phyloP scores from a whole-genome alignment of 306 rosid genomes.

The Mucuna pruriens region DNA sequence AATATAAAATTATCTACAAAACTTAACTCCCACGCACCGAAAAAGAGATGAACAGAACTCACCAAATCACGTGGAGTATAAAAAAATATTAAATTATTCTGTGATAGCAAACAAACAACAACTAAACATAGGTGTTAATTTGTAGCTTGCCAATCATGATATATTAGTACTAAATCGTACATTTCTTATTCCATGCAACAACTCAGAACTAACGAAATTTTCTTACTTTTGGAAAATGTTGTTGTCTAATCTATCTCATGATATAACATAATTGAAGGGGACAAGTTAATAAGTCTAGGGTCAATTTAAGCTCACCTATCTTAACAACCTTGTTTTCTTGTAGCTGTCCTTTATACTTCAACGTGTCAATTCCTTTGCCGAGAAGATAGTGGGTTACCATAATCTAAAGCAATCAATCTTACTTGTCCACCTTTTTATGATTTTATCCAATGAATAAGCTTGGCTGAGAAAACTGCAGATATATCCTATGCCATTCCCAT shows the following conservation, averaged over 20 bases:
- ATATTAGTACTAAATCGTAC: neutral
- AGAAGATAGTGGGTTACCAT: conserved; percentile 12
- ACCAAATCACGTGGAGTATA: neutral
- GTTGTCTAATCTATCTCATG: neutral
- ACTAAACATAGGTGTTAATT: conserved; percentile 1
- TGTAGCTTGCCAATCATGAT: neutral
- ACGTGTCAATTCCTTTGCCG: neutral
- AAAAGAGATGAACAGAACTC: neutral
- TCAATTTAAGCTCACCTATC: conserved; percentile 36
- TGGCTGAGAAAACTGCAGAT: neutral
- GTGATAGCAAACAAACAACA: neutral
- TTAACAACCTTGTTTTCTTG: conserved; percentile 42
- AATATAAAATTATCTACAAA: neutral
- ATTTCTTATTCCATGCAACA: neutral
- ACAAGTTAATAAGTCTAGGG: neutral
- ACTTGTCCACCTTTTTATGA: neutral
- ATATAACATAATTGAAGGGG: conserved; percentile 21
- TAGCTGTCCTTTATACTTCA: conserved; percentile 16
- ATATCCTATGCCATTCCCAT: neutral
- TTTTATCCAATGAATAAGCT: neutral
- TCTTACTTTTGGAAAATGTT: neutral
- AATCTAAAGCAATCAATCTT: conserved; percentile 17
- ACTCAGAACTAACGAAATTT: neutral
- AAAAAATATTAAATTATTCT: neutral
- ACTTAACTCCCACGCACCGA: neutral